Conservation (phyloP, 352 stramenopile species). For the Globisporangium cylindrosporum region DNA sequence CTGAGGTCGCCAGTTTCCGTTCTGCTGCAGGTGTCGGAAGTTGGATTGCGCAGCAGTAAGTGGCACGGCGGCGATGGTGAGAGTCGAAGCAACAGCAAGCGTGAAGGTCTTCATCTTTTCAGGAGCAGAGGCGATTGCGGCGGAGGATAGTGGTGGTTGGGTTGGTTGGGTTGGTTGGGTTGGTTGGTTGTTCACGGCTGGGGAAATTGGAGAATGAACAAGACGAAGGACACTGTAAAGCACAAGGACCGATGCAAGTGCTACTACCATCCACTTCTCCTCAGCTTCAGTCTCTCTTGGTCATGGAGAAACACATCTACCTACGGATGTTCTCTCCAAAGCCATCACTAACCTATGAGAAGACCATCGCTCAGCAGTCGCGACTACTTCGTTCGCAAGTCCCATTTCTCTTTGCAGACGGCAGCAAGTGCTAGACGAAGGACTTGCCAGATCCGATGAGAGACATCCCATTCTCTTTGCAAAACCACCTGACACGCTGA, state of each 20-base stretch:
- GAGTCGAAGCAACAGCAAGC: background rate
- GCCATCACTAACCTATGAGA: background rate
- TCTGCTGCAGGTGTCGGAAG: constrained; percentile 13
- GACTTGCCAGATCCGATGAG: background rate
- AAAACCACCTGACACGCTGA: background rate
- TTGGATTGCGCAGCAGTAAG: constrained; percentile 17
- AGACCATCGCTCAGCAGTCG: background rate
- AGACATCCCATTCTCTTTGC: background rate
- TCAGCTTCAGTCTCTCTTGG: background rate
- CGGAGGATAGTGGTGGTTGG: background rate
- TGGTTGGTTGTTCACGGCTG: background rate
- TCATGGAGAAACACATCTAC: too few relatives aligned
- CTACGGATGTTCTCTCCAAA: background rate
- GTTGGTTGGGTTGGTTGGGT: background rate
- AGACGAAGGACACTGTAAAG: background rate
- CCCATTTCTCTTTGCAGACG: background rate
- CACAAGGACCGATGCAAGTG: background rate
- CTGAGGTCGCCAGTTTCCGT: constrained; percentile 5
- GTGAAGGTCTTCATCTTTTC: constrained; percentile 27
- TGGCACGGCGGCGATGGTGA: background rate
- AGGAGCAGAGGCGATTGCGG: background rate
- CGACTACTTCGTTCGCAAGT: background rate
- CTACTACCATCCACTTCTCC: background rate
- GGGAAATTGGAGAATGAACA: constrained; percentile 35
- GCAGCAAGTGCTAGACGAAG: background rate